A percentile compares a stretch with the other conserved stretches of the same genome.
Conservation (phyloP, 129 eudicot species). For the Smallanthus sonchifolius region DNA sequence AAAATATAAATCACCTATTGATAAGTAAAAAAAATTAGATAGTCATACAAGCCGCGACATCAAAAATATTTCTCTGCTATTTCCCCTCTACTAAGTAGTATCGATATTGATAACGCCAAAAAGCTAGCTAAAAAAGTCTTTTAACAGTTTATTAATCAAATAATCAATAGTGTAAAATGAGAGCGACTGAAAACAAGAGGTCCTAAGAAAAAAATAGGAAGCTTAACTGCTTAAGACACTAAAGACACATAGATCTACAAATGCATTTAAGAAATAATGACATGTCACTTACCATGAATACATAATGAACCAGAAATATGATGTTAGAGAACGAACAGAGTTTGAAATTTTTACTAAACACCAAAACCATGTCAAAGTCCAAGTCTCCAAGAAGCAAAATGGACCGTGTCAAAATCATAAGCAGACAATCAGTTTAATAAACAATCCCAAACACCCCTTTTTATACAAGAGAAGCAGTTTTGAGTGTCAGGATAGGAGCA, state of each 20-base stretch:
- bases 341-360: background rate
- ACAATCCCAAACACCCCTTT: background rate
- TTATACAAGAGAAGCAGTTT: background rate
- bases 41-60: background rate
- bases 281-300: background rate
- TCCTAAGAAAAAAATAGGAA: background rate
- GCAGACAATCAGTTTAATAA: background rate
- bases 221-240: background rate
- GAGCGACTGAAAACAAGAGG: background rate
- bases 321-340: background rate
- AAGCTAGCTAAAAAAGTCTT: background rate
- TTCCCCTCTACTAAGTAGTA: background rate
- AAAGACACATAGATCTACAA: constrained; percentile 1
- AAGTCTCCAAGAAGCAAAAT: background rate
- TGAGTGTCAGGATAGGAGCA: background rate
- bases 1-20: background rate
- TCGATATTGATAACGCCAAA: background rate
- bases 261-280: background rate
- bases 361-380: background rate
- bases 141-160: background rate
- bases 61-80: background rate
- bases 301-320: background rate
- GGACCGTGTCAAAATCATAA: background rate
- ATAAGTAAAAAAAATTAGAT: background rate
- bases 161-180: background rate